Evolutionary conservation across 768 basidiomycete genomes (phyloP), one percentile per base, ranked within the genome.

Genomic region (Lactarius sanguifluus): DNA sequence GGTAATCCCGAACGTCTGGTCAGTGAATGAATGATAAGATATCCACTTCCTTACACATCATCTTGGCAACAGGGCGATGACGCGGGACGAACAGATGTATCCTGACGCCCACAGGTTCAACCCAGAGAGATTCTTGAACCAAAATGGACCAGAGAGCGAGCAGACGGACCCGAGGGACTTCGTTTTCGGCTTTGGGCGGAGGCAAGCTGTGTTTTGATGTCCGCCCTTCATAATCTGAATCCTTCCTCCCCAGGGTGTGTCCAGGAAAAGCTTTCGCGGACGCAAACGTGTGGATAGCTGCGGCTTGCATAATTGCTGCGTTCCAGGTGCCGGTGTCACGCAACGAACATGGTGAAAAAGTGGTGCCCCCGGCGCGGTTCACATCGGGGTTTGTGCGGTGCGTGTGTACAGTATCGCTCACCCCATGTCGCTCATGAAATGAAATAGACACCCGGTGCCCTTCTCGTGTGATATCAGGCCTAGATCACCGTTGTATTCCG

Each of bases 391-490:
- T 71, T 67, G 69, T 71, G 28, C 57, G 70, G 70, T 71, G 45
- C 34, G 70, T 65, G 25, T 25, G 20, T 15, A 1, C 15, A 5
- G 13, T 3, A 30, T 43, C 30, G 10, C 34, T 25, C 57, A 12
- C 36, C 20, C 38, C n/a, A 23, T 25, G n/a, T 34, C 38, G 5
- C 62, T 59, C 57, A 69, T 10, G 5, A 25, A 47, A 23, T 5
- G 23, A 6, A 34, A 16, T 55, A 74, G 73, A 34, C 71, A 70
- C 32, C 73, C 73, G 13, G 66, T 63, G 20, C 71, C 69, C 28
- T 73, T 72, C 41, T 62, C 64, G 18, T 74, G 72, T 57, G 57
- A 62, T 23, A 70, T 74, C 54, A 65, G 57, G 38, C 72, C 72
- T 18, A 70, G 73, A 20, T 73, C 72, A 5, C 32, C 18, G 43